Evolutionary conservation across 139 green algal genomes (phyloP).

Genomic region (Asterochloris erici): DNA sequence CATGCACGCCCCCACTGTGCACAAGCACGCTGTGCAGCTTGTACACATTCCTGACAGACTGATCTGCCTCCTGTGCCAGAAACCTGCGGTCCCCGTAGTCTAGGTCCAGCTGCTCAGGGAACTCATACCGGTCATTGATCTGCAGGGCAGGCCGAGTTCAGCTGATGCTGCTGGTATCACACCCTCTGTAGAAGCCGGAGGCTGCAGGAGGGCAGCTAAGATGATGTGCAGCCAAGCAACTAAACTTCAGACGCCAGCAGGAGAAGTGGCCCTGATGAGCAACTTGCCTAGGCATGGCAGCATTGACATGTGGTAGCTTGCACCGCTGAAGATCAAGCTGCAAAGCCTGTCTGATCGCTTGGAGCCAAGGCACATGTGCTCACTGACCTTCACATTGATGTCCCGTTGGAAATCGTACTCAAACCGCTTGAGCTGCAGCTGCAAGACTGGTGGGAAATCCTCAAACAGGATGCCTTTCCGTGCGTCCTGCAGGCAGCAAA

Average conservation of each 20-base stretch:
- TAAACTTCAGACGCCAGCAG: no score
- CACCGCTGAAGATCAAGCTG: no score
- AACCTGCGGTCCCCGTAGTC: constrained; percentile 70
- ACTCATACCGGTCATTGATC: constrained; percentile 97
- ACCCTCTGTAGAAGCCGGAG: no score
- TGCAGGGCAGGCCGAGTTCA: constrained; percentile 27
- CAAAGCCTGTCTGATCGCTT: no score
- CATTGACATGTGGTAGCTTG: no score
- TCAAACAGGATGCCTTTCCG: constrained; percentile 90
- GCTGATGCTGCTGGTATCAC: background rate
- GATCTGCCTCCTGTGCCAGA: constrained; percentile 57
- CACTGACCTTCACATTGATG: constrained; percentile 72
- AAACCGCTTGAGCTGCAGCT: constrained; percentile 98
- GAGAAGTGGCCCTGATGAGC: no score
- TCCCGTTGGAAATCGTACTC: constrained; percentile 94
- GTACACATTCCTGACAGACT: constrained; percentile 79
- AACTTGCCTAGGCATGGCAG: no score
- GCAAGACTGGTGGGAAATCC: constrained; percentile 87
- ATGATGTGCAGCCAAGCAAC: no score
- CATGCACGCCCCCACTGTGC: constrained; percentile 91
- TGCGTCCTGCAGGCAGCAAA: constrained; percentile 70
- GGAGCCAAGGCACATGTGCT: background rate
- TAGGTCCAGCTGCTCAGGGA: constrained; percentile 87
- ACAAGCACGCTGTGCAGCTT: constrained; percentile 89
- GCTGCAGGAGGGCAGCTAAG: no score